Evolutionary conservation across 23 red algal genomes (phyloP).

Genomic region (Gracilaria vermiculophylla): DNA sequence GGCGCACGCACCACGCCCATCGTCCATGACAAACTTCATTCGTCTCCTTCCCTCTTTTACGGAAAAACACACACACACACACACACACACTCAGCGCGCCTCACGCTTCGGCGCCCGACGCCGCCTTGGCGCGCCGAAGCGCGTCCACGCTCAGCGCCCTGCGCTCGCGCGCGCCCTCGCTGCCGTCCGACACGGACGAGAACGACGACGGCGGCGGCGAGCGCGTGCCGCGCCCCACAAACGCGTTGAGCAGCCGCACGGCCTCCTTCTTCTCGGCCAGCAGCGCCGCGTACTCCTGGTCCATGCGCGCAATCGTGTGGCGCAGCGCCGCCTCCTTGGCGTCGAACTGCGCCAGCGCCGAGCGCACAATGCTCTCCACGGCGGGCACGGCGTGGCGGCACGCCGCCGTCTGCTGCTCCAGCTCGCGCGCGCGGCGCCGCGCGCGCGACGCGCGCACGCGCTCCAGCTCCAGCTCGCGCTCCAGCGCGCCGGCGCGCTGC

Average conservation of each 20-base stretch:
- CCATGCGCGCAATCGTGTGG: constrained; percentile 47
- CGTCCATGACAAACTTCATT: neutral
- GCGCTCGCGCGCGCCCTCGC: neutral
- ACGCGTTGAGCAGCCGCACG: constrained; percentile 33
- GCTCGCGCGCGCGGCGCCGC: constrained; percentile 8
- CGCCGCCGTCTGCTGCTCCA: constrained; percentile 23
- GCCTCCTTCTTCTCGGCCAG: constrained; percentile 69
- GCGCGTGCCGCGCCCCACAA: constrained; percentile 40
- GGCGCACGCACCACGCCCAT: no score
- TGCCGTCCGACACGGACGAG: constrained; percentile 31
- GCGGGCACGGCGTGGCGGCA: constrained; percentile 16
- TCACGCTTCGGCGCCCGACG: neutral
- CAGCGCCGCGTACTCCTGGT: constrained; percentile 40
- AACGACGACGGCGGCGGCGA: constrained; percentile 39
- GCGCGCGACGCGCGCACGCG: constrained; percentile 9
- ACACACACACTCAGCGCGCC: neutral
- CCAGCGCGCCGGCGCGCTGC: neutral
- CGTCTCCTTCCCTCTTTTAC: no score
- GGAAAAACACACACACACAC: neutral
- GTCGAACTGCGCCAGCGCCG: constrained; percentile 43
- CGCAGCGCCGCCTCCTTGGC: constrained; percentile 55
- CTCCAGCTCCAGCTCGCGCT: constrained; percentile 32
- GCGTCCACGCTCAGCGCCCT: neutral
- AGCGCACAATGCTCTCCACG: constrained; percentile 15
- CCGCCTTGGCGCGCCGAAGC: neutral